Evolutionary conservation across 352 stramenopile species (phyloP).

Genomic region (Phytophthora nicotianae): DNA sequence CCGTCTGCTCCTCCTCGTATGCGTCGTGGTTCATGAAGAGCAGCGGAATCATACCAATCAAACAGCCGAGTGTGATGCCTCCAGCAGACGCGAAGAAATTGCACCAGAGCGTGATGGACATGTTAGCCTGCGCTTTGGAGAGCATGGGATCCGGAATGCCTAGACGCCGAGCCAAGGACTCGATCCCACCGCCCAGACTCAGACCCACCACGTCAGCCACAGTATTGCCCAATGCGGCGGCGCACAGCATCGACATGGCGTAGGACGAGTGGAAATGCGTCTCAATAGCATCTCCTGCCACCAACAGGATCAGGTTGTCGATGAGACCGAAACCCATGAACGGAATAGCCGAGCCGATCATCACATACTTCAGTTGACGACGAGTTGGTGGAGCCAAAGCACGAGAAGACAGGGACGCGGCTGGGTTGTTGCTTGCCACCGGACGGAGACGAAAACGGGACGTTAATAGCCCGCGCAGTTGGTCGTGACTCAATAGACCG

Average conservation of each 20-base stretch:
- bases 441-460: slow-evolving; percentile 70
- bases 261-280: slow-evolving; percentile 92
- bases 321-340: slow-evolving; percentile 88
- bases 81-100: slow-evolving; percentile 81
- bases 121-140: slow-evolving; percentile 78
- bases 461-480: slow-evolving; percentile 68
- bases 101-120: slow-evolving; percentile 73
- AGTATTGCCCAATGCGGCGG: slow-evolving; percentile 95
- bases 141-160: slow-evolving; percentile 77
- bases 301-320: slow-evolving; percentile 89
- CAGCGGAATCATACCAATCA: slow-evolving; percentile 92
- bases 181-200: slow-evolving; percentile 92
- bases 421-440: slow-evolving; percentile 47
- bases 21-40: slow-evolving; percentile 85
- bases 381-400: slow-evolving; percentile 48
- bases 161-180: slow-evolving; percentile 68
- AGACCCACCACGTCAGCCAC: slow-evolving; percentile 94
- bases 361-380: slow-evolving; percentile 77
- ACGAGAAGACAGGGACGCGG: slow-evolving; percentile 32
- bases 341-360: slow-evolving; percentile 78
- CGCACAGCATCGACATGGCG: slow-evolving; percentile 95
- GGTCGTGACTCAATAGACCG: slow-evolving; percentile 63
- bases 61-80: slow-evolving; percentile 88
- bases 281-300: slow-evolving; percentile 95
- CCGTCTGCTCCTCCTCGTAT: slow-evolving; percentile 58